Conservation (phyloP, 352 stramenopile genomes). For the Blastocystis sp. region DNA sequence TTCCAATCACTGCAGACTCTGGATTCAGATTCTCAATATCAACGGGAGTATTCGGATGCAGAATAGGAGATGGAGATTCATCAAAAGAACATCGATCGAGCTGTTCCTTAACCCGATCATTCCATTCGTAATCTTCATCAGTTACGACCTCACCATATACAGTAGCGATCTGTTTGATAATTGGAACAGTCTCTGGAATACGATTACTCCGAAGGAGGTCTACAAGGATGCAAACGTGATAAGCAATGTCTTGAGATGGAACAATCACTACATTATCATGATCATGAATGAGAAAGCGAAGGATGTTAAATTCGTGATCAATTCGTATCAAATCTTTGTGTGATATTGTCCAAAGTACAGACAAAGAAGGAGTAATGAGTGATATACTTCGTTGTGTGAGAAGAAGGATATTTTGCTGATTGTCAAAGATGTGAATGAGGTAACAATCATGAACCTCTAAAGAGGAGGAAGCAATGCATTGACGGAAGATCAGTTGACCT, state of each 20-base stretch:
- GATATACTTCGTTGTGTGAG: background rate
- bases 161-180: background rate
- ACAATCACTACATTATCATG: background rate
- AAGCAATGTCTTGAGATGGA: background rate
- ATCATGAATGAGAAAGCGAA: background rate
- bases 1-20: background rate
- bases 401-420: background rate
- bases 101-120: background rate
- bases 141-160: background rate
- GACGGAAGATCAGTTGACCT: background rate
- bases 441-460: background rate
- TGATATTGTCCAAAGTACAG: background rate
- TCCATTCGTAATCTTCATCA: background rate
- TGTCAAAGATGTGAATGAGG: slow-evolving; percentile 10
- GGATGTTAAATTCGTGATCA: background rate
- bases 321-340: background rate
- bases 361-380: background rate
- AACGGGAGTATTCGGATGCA: background rate
- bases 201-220: background rate
- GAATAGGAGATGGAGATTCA: background rate
- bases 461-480: background rate
- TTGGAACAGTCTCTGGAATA: background rate
- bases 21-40: background rate
- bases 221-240: background rate
- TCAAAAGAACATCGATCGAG: background rate